Base-by-base conservation (phyloP, 768 basidiomycete species). In the Lentinula guzmanii region DNA sequence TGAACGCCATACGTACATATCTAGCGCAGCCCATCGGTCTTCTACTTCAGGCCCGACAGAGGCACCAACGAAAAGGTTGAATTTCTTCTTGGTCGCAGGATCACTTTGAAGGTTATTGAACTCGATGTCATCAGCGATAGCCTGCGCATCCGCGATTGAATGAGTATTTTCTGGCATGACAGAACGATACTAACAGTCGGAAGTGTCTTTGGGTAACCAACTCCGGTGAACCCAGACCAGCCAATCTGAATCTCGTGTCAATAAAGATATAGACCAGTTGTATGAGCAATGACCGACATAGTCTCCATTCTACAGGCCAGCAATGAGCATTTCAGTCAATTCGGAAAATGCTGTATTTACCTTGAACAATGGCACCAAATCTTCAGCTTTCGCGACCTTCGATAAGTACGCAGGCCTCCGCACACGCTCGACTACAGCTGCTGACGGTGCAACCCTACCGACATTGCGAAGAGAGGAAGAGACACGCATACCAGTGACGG, bases 171-270 rank as follows among this genome's bases (percentile, higher is more conserved):
- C 28, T 34, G 31, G n/a, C 31, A 13, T 48, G 58, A 18, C 31
- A 33, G 51, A 15, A 39, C 48, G 16, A 50, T 18, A 73, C 76
- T 37, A 61, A 78, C 78, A 0, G 77, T 75, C 16, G 79, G 80
- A 28, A 78, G 73, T 3, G 68, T 69, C 63, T 81, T 80, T 28
- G 80, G 80, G 64, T 81, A 81, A 13, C 80, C 80, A 9, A 81
- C 80, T 24, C 80, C 80, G 21, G 79, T 81, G 64, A 80, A 81
- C 4, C 79, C 80, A 42, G 78, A 79, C 77, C 78, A 81, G 37
- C 79, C 80, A 63, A 81, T 80, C 79, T 81, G 67, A 37, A 18
- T 7, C n/a, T 35, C 16, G 21, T n/a, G 18, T 34, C 13, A 42
- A 43, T 24, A 21, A 4, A 16, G 34, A 58, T 18, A 48, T 46